Evolutionary conservation across 2,329 filamentous ascomycete genomes (phyloP), one percentile per base, ranked within the genome.

Genomic region (Aspergillus fructus): DNA sequence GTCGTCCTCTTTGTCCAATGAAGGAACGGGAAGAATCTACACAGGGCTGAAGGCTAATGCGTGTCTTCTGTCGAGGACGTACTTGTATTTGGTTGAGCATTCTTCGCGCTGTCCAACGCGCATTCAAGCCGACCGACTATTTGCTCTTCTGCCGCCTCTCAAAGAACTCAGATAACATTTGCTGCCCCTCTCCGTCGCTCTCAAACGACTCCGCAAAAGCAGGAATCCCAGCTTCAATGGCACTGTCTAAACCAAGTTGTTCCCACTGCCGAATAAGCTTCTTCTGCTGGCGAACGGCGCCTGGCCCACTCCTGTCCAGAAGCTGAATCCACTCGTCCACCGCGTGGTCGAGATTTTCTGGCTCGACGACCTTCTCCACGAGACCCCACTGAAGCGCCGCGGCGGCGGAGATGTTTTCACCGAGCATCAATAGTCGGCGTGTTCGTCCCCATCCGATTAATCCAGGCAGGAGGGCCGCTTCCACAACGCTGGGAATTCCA

Each of bases 401-500:
- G 1, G 48, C 41, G 5, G 71, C 72, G 24, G 49, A 51, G 34
- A 76, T 70, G 27, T 61, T 71, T 50, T 76, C 74, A 1, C 70
- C 74, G 9, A 76, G 65, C 43, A 74, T 65, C 5, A 76, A 53
- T 45, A 76, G 53, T 47, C 69, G 63, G 40, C 73, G 66, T 11
- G 73, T 71, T 15, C 73, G 64, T 2, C 73, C 74, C 66, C 71
- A 72, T 2, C 74, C 74, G 46, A 76, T 74, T 37, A 75, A 59
- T 1, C 68, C 66, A 15, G 74, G 72, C 12, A 76, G 58, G 6
- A 75, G 56, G 3, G 72, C 72, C 6, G 74, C 72, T 63, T 76
- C 72, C 19, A 77, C 71, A 1, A 76, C 74, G 34, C 69, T 72
- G 3, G 74, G 74, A 4, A 76, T 70, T 0, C 74, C 74, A 13